These are phyloP conservation scores for Arthrobotrys conoides DNA, from an alignment of 2,329 filamentous ascomycete genomes.

Conservation along the genomic window DNA sequence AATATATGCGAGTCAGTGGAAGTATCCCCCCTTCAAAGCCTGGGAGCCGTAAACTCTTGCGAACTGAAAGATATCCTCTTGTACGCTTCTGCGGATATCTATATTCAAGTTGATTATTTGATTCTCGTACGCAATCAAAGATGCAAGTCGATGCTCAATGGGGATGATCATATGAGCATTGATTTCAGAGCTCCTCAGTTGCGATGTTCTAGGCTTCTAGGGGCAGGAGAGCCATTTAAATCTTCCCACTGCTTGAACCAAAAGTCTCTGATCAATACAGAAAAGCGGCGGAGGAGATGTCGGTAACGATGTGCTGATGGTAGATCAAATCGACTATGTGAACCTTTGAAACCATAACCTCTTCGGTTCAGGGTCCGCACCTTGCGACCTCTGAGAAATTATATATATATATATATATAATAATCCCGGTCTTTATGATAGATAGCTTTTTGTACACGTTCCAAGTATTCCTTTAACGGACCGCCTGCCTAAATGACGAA, in stretches of 20 bases:
- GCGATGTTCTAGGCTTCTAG: background rate
- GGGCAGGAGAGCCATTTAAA: background rate
- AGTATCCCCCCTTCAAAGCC: background rate
- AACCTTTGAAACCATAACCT: background rate
- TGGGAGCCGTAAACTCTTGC: background rate
- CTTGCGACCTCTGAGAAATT: background rate
- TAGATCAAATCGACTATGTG: background rate
- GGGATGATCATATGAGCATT: background rate
- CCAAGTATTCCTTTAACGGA: no score
- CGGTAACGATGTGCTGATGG: background rate
- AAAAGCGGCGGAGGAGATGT: background rate
- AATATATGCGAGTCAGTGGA: background rate
- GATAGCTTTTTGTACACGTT: no score
- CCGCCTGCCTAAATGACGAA: background rate
- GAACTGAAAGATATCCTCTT: background rate
- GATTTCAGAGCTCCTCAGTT: background rate
- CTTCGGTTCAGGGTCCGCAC: background rate
- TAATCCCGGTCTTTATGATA: background rate
- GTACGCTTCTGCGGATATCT: background rate
- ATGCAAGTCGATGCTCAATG: background rate
- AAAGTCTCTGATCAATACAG: background rate
- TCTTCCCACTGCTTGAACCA: background rate
- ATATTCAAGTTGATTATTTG: background rate
- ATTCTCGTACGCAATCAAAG: background rate
- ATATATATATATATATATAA: no score